Base-by-base conservation (phyloP, 2,329 filamentous ascomycete genomes). In the Scolecobasidium constrictum region DNA sequence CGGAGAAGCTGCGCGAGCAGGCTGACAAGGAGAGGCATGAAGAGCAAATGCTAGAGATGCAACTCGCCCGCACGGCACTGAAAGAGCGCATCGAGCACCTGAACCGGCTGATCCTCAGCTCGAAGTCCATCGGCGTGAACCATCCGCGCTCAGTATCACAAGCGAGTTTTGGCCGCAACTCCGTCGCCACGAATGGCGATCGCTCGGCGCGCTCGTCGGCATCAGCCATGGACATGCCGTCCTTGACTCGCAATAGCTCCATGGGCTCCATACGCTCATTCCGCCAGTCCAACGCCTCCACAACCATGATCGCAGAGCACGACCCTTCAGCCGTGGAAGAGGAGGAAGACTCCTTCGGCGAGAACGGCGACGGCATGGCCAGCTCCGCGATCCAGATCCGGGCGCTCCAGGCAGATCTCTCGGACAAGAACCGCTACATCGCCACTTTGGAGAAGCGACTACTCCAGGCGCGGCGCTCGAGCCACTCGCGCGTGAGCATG, bases 1-100 rank as follows among this genome's bases (percentile, higher is more conserved):
- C 92, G 54, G 75, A 80, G 34, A 59, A 53, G 51, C 78, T 71
- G 33, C 72, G 80, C 15, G 77, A 82, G 52, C 49, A 66, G 18
- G 86, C 95, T 62, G 83, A 84, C 5, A 81, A 87, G 51, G 77
- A 86, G 51, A 78, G 87, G 31, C 92, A 95, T 52, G 88, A 95
- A 57, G 92, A 96, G 65, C 92, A 98, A 61, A 90, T 98, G 75
- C 72, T 98, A 43, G 92, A 98, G 63, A 96, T 98, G 85, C 92
- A 98, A 59, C 74, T 98, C 37, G 92, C 92, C 22, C 79, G 92
- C 34, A 98, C 92, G 1, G 92, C 92, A 1, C 67, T 98, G 43
- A 98, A 96, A 61, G 92, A 98, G 67, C 81, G 92, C 21, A 98
- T 98, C 53, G 88, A 95, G 58, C 92, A 98, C 61, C 71, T 98